These are phyloP conservation scores for Apiospora marii DNA, from an alignment of 2,329 filamentous ascomycete species.

Conservation along the genomic window DNA sequence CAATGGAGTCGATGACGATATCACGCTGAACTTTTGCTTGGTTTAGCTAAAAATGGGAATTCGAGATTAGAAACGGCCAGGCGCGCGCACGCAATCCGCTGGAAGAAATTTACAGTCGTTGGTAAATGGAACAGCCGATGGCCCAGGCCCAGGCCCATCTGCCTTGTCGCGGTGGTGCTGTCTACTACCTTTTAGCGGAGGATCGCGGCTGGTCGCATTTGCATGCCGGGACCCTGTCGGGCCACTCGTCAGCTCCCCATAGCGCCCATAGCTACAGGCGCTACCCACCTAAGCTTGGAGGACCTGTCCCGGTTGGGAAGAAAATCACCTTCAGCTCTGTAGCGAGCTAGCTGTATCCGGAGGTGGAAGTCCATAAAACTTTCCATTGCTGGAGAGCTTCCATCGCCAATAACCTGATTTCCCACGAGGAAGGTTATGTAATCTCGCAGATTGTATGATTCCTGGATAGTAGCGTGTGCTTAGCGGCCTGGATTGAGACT, in stretches of 20 bases:
- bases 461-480: neutral
- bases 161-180: neutral
- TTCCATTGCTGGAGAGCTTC: neutral
- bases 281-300: neutral
- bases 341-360: constrained; percentile 1
- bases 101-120: neutral
- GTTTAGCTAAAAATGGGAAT: neutral
- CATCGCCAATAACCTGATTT: neutral
- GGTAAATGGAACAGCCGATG: neutral
- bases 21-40: neutral
- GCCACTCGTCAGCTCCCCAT: neutral
- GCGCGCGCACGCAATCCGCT: neutral
- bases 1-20: constrained; percentile 5
- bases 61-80: neutral
- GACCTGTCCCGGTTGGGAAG: constrained; percentile 15
- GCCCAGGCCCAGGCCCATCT: neutral
- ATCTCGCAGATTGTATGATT: neutral
- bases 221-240: constrained; percentile 1
- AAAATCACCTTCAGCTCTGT: neutral
- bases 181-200: constrained; percentile 4
- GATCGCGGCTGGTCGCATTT: constrained; percentile 13
- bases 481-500: neutral
- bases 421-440: constrained; percentile 7
- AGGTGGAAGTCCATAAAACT: constrained; percentile 4
- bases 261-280: neutral